Conservation (phyloP, 73 alveolate genomes). For the Vitrella brassicaformis region DNA sequence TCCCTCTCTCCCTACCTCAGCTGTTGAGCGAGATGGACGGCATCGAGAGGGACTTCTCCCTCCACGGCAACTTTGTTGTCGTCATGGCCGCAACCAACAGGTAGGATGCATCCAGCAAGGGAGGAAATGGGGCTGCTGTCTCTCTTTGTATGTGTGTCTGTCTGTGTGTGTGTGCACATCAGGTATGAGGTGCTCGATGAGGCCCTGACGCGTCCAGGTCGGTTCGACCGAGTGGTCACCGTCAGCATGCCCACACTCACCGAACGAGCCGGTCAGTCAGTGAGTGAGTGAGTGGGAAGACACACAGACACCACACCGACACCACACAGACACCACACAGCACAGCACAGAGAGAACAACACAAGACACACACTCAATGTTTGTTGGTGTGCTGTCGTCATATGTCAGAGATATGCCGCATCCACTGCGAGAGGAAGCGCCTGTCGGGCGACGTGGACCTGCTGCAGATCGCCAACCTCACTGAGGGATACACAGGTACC, state of each 20-base stretch:
- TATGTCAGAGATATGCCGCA: not conserved
- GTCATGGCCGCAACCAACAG: slow-evolving; percentile 84
- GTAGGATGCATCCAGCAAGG: slow-evolving; percentile 26
- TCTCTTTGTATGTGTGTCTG: not conserved
- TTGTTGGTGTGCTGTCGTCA: not conserved
- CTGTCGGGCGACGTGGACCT: not conserved
- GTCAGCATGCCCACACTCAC: not conserved
- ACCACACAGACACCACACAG: too few relatives aligned
- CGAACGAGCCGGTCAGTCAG: not conserved
- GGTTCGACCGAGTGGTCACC: slow-evolving; percentile 79
- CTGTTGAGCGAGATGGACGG: slow-evolving; percentile 97
- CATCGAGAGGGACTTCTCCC: slow-evolving; percentile 27
- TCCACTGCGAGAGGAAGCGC: not conserved
- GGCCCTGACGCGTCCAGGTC: slow-evolving; percentile 97
- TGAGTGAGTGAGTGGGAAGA: not conserved
- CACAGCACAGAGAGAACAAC: not conserved
- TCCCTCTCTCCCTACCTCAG: slow-evolving; percentile 24
- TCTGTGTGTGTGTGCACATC: not conserved
- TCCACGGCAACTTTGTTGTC: slow-evolving; percentile 57
- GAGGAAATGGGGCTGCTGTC: not conserved
- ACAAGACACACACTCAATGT: not conserved
- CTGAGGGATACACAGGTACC: not conserved
- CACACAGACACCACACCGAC: too few relatives aligned
- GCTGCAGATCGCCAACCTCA: not conserved
- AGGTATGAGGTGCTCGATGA: slow-evolving; percentile 49